Base-by-base conservation (phyloP, 208 protist species). In the Wallacemonas sp. region DNA sequence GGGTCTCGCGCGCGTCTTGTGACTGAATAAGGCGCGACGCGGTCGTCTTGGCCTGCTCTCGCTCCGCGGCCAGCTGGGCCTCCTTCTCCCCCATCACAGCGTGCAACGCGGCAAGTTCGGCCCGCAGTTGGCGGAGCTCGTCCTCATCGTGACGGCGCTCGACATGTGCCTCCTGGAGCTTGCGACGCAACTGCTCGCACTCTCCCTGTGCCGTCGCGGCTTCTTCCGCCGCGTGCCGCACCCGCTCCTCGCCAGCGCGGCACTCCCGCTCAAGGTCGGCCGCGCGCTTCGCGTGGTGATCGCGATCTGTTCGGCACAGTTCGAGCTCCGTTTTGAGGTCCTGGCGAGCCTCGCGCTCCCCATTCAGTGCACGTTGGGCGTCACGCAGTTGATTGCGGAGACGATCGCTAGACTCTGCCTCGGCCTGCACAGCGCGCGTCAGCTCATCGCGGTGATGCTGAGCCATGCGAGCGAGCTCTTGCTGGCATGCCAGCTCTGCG, bases 111-210 rank as follows among this genome's bases (percentile, higher is more conserved):
- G 72, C 62, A 21, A 88, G 38, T 63, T 91, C 87, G 24, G 75
- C 79, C 0, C 75, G 77, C 28, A 87, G 72, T 65, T 91, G 82
- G 2, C 84, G 84, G 55, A 84, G 62, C 72, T 90, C 84, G 17
- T 79, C 84, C 59, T 89, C 88, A 63, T 36, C 58, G 66, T 84
- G 70, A 28, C 70, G 66, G 2, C 72, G 73, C 49, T 71, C 39
- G 5, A 79, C 58, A 19, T 72, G 72, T 47, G 86, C 77, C 45
- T 73, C 58, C 39, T 72, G 68, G 33, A 65, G 70, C 33, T 70
- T 62, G 34, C 77, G 45, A 0, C 39, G 26, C 2, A 60, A 58
- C 19, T 60, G 72, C 68, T 80, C 77, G 51, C 33, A 11, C 9
- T 88, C 80, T 34, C 70, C 27, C 15, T 49, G 47, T 1, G n/a